Base-by-base conservation (phyloP, 2,329 filamentous ascomycete genomes). In the Trichoderma brevicompactum region DNA sequence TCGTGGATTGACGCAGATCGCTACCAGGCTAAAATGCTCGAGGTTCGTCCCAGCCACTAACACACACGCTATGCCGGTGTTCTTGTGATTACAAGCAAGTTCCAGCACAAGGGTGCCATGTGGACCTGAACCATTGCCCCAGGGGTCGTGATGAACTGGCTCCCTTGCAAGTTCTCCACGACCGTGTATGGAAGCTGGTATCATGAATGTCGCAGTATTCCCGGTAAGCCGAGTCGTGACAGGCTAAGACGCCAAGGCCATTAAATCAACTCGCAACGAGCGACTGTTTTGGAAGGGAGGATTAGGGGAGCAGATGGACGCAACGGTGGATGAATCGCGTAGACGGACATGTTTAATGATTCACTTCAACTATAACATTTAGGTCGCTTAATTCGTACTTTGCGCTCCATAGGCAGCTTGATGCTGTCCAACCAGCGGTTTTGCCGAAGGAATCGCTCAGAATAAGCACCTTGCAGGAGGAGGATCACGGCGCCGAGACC, bases 131-230 rank as follows among this genome's bases (percentile, higher is more conserved):
- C 19, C 17, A 38, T 10, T 41, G 36, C 52, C 17, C 36, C 38
- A 28, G n/a, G 23, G 40, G 36, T 17, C 28, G 53, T 44, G 53
- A 44, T 44, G 13, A 12, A 56, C 38, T n/a, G 40, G 8, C 40
- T 34, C 53, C 53, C 53, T 41, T 60, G 36, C 17, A 8, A 28
- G 44, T 19, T 50, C 56, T 28, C 56, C 44, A 50, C 19, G 13
- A 5, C 36, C 15, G 19, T 12, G 44, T 41, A 60, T 34, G 43
- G 43, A 59, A 59, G 32, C 13, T 48, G n/a, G 17, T 53, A 40
- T 36, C 17, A 23, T 13, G 9, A 9, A 15, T 28, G n/a, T 28
- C 7, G 8, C 7, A 36, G 28, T 44, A 28, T n/a, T 17, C 1
- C 23, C 8, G 9, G 13, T 28, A 56, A 43, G 19, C 15, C 7